Conservation (phyloP, 192 early-diverging fungal species). For the Dimargaris cristalligena region DNA sequence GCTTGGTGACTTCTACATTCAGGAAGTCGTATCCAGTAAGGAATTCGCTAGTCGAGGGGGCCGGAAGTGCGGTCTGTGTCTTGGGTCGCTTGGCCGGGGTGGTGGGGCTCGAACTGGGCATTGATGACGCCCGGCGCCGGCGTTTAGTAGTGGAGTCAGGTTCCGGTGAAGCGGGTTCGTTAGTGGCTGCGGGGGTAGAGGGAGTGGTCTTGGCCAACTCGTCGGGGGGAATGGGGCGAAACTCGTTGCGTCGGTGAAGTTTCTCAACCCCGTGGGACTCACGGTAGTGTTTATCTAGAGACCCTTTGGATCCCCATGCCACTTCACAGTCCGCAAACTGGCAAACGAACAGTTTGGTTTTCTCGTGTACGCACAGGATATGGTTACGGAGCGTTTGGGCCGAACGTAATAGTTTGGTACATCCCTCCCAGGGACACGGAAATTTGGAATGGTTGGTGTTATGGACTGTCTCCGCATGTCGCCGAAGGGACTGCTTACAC, state of each 20-base stretch:
- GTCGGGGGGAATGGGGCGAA: too few relatives aligned
- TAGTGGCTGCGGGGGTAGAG: not conserved
- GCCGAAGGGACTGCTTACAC: conserved; percentile 13
- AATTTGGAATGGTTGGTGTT: conserved; percentile 18
- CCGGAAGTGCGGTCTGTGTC: not conserved
- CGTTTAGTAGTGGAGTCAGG: too few relatives aligned
- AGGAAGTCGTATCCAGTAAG: conserved; percentile 25
- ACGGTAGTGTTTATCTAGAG: not conserved
- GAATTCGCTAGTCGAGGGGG: conserved; percentile 16
- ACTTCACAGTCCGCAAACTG: not conserved
- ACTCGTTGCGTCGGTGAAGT: conserved; percentile 5
- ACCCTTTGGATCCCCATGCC: conserved; percentile 5
- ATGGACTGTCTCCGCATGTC: conserved; percentile 18
- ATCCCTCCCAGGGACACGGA: conserved; percentile 20
- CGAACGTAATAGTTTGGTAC: conserved; percentile 23
- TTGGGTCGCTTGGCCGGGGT: not conserved
- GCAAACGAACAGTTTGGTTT: conserved; percentile 13
- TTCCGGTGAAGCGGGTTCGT: too few relatives aligned
- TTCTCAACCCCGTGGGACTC: conserved; percentile 11
- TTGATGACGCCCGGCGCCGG: too few relatives aligned
- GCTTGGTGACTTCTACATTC: conserved; percentile 20
- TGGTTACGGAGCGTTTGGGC: conserved; percentile 18
- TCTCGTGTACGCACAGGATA: conserved; percentile 18
- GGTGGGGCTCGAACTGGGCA: conserved; percentile 8
- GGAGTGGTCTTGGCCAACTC: not conserved